Percentiles rank a stretch among this genome's conserved stretches.
Conservation (phyloP, 129 eudicot genomes). For the Gnaphalium uliginosum region DNA sequence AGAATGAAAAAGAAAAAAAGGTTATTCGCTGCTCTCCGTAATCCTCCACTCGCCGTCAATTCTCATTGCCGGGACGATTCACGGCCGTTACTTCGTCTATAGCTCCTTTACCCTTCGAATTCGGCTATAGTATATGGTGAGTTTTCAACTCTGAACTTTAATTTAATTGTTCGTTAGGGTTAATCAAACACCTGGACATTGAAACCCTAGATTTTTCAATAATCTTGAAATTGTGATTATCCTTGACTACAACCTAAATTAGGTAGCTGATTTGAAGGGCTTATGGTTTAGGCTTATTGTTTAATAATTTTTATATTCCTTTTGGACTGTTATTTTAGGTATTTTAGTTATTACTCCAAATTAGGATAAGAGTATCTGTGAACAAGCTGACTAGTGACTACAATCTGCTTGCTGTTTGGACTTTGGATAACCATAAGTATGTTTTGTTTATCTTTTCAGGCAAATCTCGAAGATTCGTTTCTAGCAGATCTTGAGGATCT, state of each 20-base stretch:
- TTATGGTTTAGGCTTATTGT: too few relatives aligned
- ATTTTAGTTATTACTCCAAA: too few relatives aligned
- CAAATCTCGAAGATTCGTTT: constrained; percentile 91
- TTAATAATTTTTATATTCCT: too few relatives aligned
- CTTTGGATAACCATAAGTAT: background rate
- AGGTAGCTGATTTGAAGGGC: background rate
- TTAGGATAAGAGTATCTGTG: too few relatives aligned
- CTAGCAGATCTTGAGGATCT: constrained; percentile 97
- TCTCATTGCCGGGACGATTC: background rate
- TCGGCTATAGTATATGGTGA: background rate
- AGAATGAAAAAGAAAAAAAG: background rate
- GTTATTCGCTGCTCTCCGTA: background rate
- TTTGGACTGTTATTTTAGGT: too few relatives aligned
- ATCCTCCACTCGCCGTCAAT: background rate
- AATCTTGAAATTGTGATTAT: background rate
- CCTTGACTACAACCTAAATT: background rate
- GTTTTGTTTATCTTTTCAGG: constrained; percentile 41
- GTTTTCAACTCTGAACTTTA: too few relatives aligned
- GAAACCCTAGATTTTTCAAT: constrained; percentile 19
- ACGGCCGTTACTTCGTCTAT: background rate
- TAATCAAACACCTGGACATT: background rate
- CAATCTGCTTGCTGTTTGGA: background rate
- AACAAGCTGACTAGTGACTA: too few relatives aligned
- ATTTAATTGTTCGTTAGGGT: background rate
- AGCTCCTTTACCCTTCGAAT: background rate